Base-by-base conservation (phyloP, 2,329 filamentous ascomycete genomes). In the Leptodontidium sp. region DNA sequence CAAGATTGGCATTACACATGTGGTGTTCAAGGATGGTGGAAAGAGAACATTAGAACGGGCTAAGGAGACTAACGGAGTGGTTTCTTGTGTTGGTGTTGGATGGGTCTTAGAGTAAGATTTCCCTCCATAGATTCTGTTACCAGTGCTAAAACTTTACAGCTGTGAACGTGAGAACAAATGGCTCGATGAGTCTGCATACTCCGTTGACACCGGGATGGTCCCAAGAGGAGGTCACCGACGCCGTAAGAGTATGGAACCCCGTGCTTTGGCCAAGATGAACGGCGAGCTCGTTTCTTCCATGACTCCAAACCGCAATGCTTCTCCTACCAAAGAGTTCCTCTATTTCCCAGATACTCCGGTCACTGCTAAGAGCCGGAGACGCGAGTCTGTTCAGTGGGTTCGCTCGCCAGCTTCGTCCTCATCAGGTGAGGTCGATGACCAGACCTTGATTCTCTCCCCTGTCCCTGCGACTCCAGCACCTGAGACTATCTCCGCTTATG, bases 11-110 rank as follows among this genome's bases (percentile, higher is more conserved):
- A 93, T 97, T 75, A 97, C 93, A 0, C 94, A 97, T 77, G 92
- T 97, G 8, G 88, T 97, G 7, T 97, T 90, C 84, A 97, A 97
- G 79, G 94, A 97, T 76, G 94, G 94, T 57, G 90, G 90, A 52
- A 90, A 91, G 76, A 85, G 90, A 32, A 97, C 93, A 0, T 81
- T 97, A 72, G 91, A 97, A 77, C 97, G 94, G 80, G 91, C 95
- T 7, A 85, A 89, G 67, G 87, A 91, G 74, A 90, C 88, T 49
- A 85, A 87, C 15, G 93, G 93, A 6, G 84, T 92, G 38, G 92
- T 97, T 47, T 90, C 93, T 74, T 97, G 93, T 80, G 93, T 97
- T 66, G 93, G 93, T 61, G 91, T 97, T 58, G 90, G 90, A 72
- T 97, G 93, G 93, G 91, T 96, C 65, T 85, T 97, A 71, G 93